These are phyloP conservation scores for Suillus decipiens DNA, from an alignment of 768 basidiomycete species.

Conservation along the genomic window DNA sequence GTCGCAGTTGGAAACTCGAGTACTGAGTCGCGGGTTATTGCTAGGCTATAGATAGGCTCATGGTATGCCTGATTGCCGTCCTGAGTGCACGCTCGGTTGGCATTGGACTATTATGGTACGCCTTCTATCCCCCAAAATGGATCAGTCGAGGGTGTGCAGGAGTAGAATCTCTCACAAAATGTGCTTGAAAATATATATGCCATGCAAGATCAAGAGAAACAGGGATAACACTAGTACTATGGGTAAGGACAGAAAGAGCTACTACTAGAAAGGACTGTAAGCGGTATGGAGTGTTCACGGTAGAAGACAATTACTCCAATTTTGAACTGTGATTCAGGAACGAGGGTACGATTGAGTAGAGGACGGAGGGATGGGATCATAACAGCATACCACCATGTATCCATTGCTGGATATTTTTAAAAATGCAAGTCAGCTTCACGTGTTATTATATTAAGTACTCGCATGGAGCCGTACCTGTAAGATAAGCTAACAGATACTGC, in stretches of 20 bases:
- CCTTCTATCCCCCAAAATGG: neutral
- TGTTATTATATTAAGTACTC: neutral
- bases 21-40: too few relatives aligned
- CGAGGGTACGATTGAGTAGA: neutral
- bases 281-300: neutral
- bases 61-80: neutral
- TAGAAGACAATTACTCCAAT: neutral
- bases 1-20: neutral
- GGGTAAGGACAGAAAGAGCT: too few relatives aligned
- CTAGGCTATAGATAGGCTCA: neutral
- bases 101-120: neutral
- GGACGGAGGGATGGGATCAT: neutral
- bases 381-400: neutral
- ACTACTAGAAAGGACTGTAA: neutral
- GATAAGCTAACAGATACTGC: slow-evolving; percentile 56
- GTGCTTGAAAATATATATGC: too few relatives aligned
- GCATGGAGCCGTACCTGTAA: slow-evolving; percentile 43
- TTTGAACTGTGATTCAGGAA: neutral
- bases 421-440: slow-evolving; percentile 2
- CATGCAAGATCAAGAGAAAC: too few relatives aligned
- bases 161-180: too few relatives aligned
- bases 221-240: too few relatives aligned
- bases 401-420: neutral
- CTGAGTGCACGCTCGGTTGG: neutral
- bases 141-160: neutral